Percentiles rank a stretch among this genome's conserved stretches.
These are phyloP conservation scores for Phytophthora fragariaefolia DNA, from an alignment of 352 stramenopile genomes.

Conservation along the genomic window DNA sequence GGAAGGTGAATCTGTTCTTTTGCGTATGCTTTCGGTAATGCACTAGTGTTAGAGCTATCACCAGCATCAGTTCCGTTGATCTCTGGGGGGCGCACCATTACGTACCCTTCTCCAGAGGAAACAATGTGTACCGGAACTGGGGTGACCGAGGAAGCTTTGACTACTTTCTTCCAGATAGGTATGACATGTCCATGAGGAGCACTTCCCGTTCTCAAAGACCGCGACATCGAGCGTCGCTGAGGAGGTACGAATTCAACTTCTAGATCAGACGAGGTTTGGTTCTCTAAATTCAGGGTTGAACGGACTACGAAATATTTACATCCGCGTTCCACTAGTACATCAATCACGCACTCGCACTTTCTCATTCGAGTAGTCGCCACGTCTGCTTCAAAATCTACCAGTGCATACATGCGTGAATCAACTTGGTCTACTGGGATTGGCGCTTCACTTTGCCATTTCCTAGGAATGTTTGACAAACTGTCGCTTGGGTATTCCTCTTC, in stretches of 20 bases:
- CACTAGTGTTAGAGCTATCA: slow-evolving; percentile 11
- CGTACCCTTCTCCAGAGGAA: slow-evolving; percentile 69
- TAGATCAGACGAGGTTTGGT: slow-evolving; percentile 85
- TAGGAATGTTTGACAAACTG: slow-evolving; percentile 33
- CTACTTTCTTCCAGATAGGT: slow-evolving; percentile 71
- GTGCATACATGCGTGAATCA: slow-evolving; percentile 83
- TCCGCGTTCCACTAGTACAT: slow-evolving; percentile 84
- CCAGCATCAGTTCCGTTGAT: slow-evolving; percentile 45
- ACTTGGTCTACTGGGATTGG: slow-evolving; percentile 84
- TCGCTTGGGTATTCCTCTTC: slow-evolving; percentile 55
- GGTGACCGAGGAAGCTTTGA: slow-evolving; percentile 65
- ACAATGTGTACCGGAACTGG: slow-evolving; percentile 80
- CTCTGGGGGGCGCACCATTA: slow-evolving; percentile 75
- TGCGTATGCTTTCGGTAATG: slow-evolving; percentile 70
- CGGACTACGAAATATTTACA: slow-evolving; percentile 90
- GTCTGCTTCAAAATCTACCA: slow-evolving; percentile 72
- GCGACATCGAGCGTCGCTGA: slow-evolving; percentile 47
- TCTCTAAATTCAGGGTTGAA: slow-evolving; percentile 81
- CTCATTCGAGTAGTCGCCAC: slow-evolving; percentile 48
- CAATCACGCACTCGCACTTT: slow-evolving; percentile 88
- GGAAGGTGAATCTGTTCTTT: slow-evolving; percentile 77
- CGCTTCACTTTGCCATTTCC: slow-evolving; percentile 78
- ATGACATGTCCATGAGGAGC: slow-evolving; percentile 47
- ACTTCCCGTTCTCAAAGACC: slow-evolving; percentile 37
- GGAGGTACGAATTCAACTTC: slow-evolving; percentile 85